Evolutionary conservation across 2,329 filamentous ascomycete species (phyloP).

Genomic region (Xylaria sp.): DNA sequence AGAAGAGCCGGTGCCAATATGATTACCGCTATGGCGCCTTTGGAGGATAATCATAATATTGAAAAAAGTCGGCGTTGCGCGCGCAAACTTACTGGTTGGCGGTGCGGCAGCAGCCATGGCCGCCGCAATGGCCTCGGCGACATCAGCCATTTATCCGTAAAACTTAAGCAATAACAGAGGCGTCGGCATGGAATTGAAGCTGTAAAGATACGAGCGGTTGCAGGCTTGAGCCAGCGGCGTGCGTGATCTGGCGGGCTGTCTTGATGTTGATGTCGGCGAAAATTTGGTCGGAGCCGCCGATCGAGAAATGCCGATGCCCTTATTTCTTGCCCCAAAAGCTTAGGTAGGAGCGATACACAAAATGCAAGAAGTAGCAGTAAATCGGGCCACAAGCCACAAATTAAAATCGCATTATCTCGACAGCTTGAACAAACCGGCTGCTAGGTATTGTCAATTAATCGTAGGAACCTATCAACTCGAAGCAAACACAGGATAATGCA

Average conservation of each 20-base stretch:
- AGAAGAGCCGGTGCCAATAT: background rate
- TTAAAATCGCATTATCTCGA: too few species aligned
- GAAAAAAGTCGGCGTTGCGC: background rate
- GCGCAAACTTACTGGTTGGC: constrained; percentile 19
- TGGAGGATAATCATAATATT: background rate
- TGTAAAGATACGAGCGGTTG: constrained; percentile 3
- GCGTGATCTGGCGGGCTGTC: constrained; percentile 1
- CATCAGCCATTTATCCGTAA: constrained; percentile 34
- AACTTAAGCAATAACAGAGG: constrained; percentile 12
- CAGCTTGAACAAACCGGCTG: too few species aligned
- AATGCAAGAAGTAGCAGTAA: too few species aligned
- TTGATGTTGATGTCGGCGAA: constrained; percentile 26
- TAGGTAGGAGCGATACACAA: constrained; percentile 36
- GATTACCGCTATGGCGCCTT: background rate
- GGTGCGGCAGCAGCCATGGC: constrained; percentile 32
- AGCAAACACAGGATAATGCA: too few species aligned
- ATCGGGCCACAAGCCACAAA: too few species aligned
- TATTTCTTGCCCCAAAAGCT: constrained; percentile 35
- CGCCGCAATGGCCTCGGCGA: constrained; percentile 37
- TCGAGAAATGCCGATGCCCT: constrained; percentile 31
- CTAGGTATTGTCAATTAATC: too few species aligned
- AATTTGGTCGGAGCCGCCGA: constrained; percentile 34
- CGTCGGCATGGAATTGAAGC: constrained; percentile 11
- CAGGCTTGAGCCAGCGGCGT: background rate
- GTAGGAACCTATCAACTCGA: too few species aligned